These are phyloP conservation scores for Cinnamomum chago DNA, from an alignment of 164 flowering plant genomes.

Conservation along the genomic window DNA sequence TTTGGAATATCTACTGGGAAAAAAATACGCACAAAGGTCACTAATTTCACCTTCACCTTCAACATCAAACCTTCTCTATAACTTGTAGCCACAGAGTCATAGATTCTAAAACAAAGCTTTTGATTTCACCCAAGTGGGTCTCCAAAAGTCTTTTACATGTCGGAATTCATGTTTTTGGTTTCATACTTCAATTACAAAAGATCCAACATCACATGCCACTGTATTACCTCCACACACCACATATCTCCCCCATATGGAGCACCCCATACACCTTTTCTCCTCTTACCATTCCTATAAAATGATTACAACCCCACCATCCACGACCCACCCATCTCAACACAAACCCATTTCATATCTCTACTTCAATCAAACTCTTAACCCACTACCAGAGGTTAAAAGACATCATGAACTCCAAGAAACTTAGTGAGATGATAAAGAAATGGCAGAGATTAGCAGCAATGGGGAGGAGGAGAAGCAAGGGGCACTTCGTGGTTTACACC, in stretches of 20 bases:
- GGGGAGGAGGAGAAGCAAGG: slow-evolving; percentile 27
- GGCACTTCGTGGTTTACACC: slow-evolving; percentile 40
- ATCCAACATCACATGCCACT: slow-evolving; percentile 16
- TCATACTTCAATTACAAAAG: not conserved
- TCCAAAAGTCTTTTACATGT: not conserved
- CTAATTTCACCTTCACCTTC: not conserved
- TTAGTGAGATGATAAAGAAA: slow-evolving; percentile 29
- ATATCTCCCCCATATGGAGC: not conserved
- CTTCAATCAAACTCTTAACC: not conserved
- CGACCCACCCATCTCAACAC: slow-evolving; percentile 3
- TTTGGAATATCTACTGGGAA: not conserved
- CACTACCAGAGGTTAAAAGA: not conserved
- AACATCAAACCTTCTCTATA: not conserved
- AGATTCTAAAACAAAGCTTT: slow-evolving; percentile 4
- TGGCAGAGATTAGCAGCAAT: slow-evolving; percentile 17
- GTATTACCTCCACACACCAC: slow-evolving; percentile 23
- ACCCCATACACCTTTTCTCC: slow-evolving; percentile 7
- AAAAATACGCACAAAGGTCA: not conserved
- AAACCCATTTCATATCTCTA: slow-evolving; percentile 1
- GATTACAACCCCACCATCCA: not conserved
- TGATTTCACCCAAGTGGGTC: not conserved
- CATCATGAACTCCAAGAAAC: slow-evolving; percentile 22
- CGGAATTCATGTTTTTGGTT: slow-evolving; percentile 10
- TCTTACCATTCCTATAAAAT: not conserved
- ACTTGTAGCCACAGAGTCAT: not conserved